Evolutionary conservation across 495 filamentous ascomycete genomes (phyloP), one percentile per base, ranked within the genome.

Genomic region (Neurospora intermedia): DNA sequence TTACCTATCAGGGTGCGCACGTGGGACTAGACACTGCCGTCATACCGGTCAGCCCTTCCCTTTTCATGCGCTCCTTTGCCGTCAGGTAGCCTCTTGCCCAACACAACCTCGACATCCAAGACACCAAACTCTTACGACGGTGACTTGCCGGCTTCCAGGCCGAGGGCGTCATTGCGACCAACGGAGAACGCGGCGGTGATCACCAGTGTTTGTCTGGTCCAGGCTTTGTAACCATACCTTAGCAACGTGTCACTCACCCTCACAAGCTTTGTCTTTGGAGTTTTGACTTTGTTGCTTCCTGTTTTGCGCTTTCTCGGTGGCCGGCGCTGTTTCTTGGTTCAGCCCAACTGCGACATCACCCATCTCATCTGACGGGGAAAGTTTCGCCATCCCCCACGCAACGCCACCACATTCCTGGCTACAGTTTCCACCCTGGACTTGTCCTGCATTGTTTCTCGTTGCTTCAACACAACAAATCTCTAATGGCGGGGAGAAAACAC

Each of bases 401-500:
- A 59, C 54, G 54, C 31, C 54, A 62, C 54, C 54, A 62, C 54
- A 62, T 62, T 62, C 54, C 54, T 15, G 54, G 16, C 54, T 8
- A 31, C 27, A 62, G 54, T 31, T 62, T 6, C 2, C 16, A 4
- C 54, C 54, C 54, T 66, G 23, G 1, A 59, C 46, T 27, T 20
- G 48, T 27, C 48, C 2, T 54, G 2, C 2, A 27, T 59, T 16
- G 54, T 66, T 66, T 10, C 54, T 38, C 7, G 54, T 38, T 18
- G 16, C 15, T 66, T 18, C 35, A 66, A 27, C 11, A 66, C 27
- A 27, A 18, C 54, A 15, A 40, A 18, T 48, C 54, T 39, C 70
- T 27, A 11, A 79, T 78, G 77, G 23, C 77, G 42, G 76, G 74
- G n/a, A 75, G 76, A 43, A 73, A 75, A 72, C 77, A 78, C 70